Percentiles rank a stretch among this genome's conserved stretches.
These are phyloP conservation scores for Entoloma clypeatum DNA, from an alignment of 1,284 basidiomycete species.

Conservation along the genomic window DNA sequence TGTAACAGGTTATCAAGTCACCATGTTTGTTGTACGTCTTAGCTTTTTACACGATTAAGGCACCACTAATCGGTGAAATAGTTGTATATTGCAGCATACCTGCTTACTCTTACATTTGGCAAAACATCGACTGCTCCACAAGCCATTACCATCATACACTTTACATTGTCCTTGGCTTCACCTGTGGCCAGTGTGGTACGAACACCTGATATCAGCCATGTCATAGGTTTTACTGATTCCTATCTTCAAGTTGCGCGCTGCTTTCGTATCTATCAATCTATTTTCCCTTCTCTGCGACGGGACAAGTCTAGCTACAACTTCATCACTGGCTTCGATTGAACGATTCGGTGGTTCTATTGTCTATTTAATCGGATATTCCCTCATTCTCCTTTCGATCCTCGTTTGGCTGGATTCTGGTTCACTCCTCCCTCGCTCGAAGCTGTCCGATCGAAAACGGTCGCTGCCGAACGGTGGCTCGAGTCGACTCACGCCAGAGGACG, in stretches of 20 bases:
- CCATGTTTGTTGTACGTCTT: constrained; percentile 63
- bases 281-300: constrained; percentile 74
- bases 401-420: constrained; percentile 36
- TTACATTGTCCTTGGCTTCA: constrained; percentile 60
- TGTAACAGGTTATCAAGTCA: constrained; percentile 70
- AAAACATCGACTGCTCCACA: constrained; percentile 48
- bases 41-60: too few relatives aligned
- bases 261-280: constrained; percentile 70
- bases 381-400: constrained; percentile 30
- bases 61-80: too few relatives aligned
- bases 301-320: constrained; percentile 40
- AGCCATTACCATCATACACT: constrained; percentile 64
- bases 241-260: constrained; percentile 44
- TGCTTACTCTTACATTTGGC: constrained; percentile 68
- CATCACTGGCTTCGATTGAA: constrained; percentile 49
- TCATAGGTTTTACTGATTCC: not conserved
- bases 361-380: constrained; percentile 55
- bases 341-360: constrained; percentile 72
- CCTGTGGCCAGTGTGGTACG: constrained; percentile 69
- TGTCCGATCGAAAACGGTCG: constrained; percentile 13
- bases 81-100: constrained; percentile 62
- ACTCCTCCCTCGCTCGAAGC: constrained; percentile 19
- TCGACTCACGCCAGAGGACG: constrained; percentile 37
- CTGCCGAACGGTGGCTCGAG: constrained; percentile 13
- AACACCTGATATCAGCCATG: constrained; percentile 15